Base-by-base conservation (phyloP, 768 basidiomycete species). In the Boletales sp. region DNA sequence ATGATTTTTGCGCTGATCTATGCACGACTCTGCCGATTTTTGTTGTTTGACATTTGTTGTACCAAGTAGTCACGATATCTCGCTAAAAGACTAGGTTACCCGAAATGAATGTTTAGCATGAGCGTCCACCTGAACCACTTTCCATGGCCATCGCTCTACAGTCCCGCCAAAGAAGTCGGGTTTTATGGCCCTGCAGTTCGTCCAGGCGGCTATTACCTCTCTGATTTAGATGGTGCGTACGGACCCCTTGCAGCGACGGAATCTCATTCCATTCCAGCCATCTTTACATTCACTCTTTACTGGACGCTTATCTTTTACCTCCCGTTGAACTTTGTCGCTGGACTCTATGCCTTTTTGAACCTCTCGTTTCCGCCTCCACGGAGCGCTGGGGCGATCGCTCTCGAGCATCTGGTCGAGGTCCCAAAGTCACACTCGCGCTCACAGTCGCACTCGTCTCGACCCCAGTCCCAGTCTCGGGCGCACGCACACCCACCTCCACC, bases 241-340 rank as follows among this genome's bases (percentile, higher is more conserved):
- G 21, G 5, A 21, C 32, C 4, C 25, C 11, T 28, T 10, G 21
- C 21, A 4, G 21, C 21, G 21, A 21, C 21, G 21, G 21, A 21
- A 21, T 21, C 18, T 7, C 8, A 42, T 15, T 35, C 2, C 48
- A 10, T 12, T 11, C 21, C 28, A 77, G 75, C 74, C 39, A 54
- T 78, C 40, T 77, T 75, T 57, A 64, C 55, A 12, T 77, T 77
- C 62, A 77, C 74, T 10, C 65, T 78, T 11, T 77, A 75, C 55
- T 77, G 75, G 75, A 74, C 73, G 1, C 48, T 77, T n/a, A 62
- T 77, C 25, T 72, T 77, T 55, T 70, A 76, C 57, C 63, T 63
- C n/a, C 75, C 76, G 0, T 59, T 71, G 37, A 76, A 70, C 49
- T 51, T 70, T 30, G 33, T 74, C 32, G 69, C 71, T 49, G 74